phyloP scores from a whole-genome alignment of 2,329 filamentous ascomycete genomes.

The Aureobasidium zeae region DNA sequence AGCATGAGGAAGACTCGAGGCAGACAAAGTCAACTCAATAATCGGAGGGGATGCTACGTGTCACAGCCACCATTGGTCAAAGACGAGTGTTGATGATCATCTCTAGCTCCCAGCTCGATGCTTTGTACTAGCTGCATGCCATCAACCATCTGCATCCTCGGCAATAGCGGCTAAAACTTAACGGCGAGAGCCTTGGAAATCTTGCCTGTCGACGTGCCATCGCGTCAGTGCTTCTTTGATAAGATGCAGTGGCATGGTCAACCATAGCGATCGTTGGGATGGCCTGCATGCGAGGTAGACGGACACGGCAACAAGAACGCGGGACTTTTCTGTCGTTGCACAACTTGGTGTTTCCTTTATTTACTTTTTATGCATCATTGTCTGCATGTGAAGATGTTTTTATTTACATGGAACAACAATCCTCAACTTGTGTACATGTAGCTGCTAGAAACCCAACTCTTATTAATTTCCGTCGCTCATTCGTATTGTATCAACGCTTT shows the following conservation, averaged over 20 bases:
- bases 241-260: neutral
- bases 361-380: neutral
- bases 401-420: no score
- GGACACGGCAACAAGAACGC: neutral
- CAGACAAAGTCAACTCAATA: neutral
- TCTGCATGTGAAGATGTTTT: slow-evolving; percentile 7
- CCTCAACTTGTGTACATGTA: no score
- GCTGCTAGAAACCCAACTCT: no score
- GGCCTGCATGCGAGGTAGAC: neutral
- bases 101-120: slow-evolving; percentile 10
- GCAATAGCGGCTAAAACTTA: slow-evolving; percentile 1
- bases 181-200: neutral
- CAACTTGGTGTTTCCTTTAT: neutral
- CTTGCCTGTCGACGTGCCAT: slow-evolving; percentile 7
- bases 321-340: neutral
- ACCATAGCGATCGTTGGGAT: slow-evolving; percentile 10
- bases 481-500: no score
- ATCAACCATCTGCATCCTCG: slow-evolving; percentile 8
- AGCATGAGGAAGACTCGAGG: slow-evolving; percentile 24
- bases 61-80: slow-evolving; percentile 3
- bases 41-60: slow-evolving; percentile 1
- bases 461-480: no score
- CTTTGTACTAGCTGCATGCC: slow-evolving; percentile 9
- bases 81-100: neutral
- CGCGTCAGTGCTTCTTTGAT: slow-evolving; percentile 13